Evolutionary conservation across 192 early-diverging fungal genomes (phyloP).

Genomic region (Coemansia sp.): DNA sequence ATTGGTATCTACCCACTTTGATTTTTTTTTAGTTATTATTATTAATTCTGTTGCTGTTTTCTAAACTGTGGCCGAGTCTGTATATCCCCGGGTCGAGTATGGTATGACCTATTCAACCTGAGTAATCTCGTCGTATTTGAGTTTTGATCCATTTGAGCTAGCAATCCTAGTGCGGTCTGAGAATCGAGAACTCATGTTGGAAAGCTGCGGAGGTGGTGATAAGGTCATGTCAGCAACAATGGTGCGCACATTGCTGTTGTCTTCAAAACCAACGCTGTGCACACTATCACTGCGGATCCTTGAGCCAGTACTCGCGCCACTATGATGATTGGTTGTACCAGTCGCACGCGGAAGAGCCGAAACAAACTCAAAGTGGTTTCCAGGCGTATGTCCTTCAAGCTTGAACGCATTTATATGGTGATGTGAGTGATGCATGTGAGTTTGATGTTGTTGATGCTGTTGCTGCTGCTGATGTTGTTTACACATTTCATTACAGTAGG

Average conservation of each 20-base stretch:
- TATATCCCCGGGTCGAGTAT: too few relatives aligned
- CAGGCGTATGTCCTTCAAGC: conserved; percentile 21
- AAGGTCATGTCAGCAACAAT: conserved; percentile 2
- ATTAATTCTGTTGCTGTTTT: neutral
- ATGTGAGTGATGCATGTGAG: neutral
- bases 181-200: neutral
- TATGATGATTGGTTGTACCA: neutral
- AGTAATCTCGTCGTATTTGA: conserved; percentile 7
- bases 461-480: neutral
- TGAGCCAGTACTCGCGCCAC: neutral
- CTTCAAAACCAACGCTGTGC: conserved; percentile 7
- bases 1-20: neutral
- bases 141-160: neutral
- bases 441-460: neutral
- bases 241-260: conserved; percentile 3
- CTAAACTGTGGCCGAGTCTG: neutral
- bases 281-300: conserved; percentile 2
- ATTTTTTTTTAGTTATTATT: neutral
- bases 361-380: conserved; percentile 29
- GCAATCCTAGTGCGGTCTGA: conserved; percentile 2
- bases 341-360: conserved; percentile 9
- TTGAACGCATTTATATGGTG: conserved; percentile 2
- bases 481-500: conserved; percentile 6
- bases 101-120: neutral
- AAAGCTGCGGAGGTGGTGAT: conserved; percentile 1